Percentiles rank a stretch among this genome's conserved stretches.
Evolutionary conservation across 148 eudicot species (phyloP).

Genomic region (Rhododendron henanense): DNA sequence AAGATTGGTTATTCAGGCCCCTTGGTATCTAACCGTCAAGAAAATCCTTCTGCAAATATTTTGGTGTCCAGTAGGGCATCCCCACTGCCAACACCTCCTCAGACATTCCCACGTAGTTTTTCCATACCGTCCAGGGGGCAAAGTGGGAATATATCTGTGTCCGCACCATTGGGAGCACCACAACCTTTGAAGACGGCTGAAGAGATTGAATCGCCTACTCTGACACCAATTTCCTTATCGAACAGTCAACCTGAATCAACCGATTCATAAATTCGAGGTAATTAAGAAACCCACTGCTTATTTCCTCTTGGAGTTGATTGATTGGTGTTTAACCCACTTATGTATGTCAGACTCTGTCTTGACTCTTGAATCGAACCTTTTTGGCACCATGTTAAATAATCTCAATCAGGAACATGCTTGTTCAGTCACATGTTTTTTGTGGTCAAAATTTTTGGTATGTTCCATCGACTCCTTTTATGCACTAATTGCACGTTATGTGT

Average conservation of each 20-base stretch:
- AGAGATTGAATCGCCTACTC: constrained; percentile 44
- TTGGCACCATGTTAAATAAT: not conserved
- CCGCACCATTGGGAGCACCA: constrained; percentile 23
- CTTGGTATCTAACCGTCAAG: constrained; percentile 2
- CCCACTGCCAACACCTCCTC: constrained; percentile 21
- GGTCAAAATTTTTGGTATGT: not conserved
- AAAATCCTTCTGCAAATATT: not conserved
- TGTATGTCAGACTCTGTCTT: not conserved
- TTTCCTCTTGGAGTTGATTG: not conserved
- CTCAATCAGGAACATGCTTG: not conserved
- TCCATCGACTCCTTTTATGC: not conserved
- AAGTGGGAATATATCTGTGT: constrained; percentile 15
- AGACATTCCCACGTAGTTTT: constrained; percentile 24
- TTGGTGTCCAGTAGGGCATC: not conserved
- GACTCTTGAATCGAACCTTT: not conserved
- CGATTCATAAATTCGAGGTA: constrained; percentile 26
- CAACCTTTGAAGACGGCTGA: constrained; percentile 13
- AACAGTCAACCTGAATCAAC: constrained; percentile 26
- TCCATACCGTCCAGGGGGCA: constrained; percentile 43
- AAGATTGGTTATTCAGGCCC: constrained; percentile 2
- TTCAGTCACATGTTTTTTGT: not conserved
- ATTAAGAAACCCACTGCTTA: constrained; percentile 3
- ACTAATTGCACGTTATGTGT: not conserved
- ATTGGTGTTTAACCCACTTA: not conserved
- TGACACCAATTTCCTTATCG: constrained; percentile 38